Conservation (phyloP, 768 basidiomycete species). For the Leccinum arenicola region DNA sequence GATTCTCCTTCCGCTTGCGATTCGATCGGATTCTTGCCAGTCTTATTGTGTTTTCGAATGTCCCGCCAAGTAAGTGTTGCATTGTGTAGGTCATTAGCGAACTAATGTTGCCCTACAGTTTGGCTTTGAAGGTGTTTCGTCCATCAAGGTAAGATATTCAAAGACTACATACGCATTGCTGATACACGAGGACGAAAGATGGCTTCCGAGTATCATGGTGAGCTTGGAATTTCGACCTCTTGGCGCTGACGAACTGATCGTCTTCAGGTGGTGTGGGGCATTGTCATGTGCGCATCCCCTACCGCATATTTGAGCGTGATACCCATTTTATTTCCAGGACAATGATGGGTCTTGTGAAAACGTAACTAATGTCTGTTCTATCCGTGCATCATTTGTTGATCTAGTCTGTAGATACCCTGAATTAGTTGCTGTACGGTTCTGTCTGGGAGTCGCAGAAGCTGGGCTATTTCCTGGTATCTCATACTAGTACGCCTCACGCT, state of each 20-base stretch:
- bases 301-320: not conserved
- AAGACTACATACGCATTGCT: not conserved
- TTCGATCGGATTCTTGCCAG: slow-evolving; percentile 5
- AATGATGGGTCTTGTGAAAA: slow-evolving; percentile 66
- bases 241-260: not conserved
- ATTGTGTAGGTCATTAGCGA: not conserved
- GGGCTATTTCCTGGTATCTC: slow-evolving; percentile 72
- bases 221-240: slow-evolving; percentile 8
- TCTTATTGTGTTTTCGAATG: slow-evolving; percentile 51
- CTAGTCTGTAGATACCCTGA: slow-evolving; percentile 49
- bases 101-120: slow-evolving; percentile 1
- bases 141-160: slow-evolving; percentile 51
- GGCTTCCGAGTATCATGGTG: slow-evolving; percentile 67
- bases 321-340: slow-evolving; percentile 38
- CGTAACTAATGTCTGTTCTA: slow-evolving; percentile 30
- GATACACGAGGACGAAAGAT: slow-evolving; percentile 33
- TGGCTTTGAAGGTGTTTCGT: slow-evolving; percentile 57
- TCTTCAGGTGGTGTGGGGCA: slow-evolving; percentile 60
- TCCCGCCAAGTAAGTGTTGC: slow-evolving; percentile 54
- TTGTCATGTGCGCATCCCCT: slow-evolving; percentile 45
- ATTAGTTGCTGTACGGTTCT: slow-evolving; percentile 54
- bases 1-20: not conserved
- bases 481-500: slow-evolving; percentile 52
- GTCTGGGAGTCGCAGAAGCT: slow-evolving; percentile 65
- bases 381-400: not conserved